phyloP scores from a whole-genome alignment of 441 rosid genomes.

The Lepidium campestre region DNA sequence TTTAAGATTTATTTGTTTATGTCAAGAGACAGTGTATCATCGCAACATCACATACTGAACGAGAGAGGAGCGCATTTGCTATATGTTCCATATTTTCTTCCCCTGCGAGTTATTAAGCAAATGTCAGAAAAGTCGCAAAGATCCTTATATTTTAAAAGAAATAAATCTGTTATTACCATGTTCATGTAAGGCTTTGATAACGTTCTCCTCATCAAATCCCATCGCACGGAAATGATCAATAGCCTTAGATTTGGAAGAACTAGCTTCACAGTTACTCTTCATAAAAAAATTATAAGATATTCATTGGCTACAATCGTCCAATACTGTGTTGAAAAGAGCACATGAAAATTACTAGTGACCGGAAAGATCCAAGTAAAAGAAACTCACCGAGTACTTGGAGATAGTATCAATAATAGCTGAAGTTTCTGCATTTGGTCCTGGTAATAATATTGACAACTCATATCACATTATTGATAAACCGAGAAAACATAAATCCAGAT shows the following conservation, averaged over 20 bases:
- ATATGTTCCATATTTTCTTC: conserved; percentile 53
- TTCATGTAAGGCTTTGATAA: conserved; percentile 56
- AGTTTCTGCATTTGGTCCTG: conserved; percentile 57
- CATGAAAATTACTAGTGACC: background rate
- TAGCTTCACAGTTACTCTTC: conserved; percentile 41
- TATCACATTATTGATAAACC: conserved; percentile 11
- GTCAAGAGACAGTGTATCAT: background rate
- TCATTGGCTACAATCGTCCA: background rate
- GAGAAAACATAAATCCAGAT: background rate
- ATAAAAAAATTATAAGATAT: conserved; percentile 9
- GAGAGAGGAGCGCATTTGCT: conserved; percentile 57
- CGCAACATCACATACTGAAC: conserved; percentile 35
- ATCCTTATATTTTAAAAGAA: background rate
- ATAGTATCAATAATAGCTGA: conserved; percentile 56
- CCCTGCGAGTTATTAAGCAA: conserved; percentile 37
- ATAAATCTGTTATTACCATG: conserved; percentile 40
- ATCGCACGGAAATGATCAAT: conserved; percentile 59
- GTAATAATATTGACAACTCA: conserved; percentile 17
- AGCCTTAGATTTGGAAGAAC: conserved; percentile 64
- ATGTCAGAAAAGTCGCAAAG: background rate
- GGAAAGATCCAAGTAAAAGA: background rate
- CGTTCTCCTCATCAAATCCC: conserved; percentile 64
- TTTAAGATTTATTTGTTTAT: background rate
- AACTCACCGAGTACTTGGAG: conserved; percentile 52
- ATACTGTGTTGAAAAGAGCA: background rate